phyloP scores from a whole-genome alignment of 169 alveolate genomes.

The Neospora caninum region DNA sequence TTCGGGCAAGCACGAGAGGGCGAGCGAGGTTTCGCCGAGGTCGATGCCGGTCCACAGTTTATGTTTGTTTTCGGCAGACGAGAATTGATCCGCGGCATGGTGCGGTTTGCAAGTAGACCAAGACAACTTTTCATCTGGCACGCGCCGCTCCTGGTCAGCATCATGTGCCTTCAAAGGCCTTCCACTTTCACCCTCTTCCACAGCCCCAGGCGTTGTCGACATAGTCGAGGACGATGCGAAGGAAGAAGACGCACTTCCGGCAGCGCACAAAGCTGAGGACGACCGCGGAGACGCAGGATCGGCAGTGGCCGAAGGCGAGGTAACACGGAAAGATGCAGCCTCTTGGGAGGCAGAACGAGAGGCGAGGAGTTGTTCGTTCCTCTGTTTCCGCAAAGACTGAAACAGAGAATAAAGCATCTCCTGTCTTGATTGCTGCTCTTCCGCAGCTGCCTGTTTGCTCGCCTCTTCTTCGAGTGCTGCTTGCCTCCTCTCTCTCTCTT shows the following conservation, averaged over 20 bases:
- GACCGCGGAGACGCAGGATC: background rate
- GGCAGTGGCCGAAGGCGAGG: too few relatives aligned
- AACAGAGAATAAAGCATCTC: background rate
- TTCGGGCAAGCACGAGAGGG: too few relatives aligned
- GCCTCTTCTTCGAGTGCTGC: background rate
- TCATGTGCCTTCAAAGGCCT: too few relatives aligned
- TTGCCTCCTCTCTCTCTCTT: background rate
- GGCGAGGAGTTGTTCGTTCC: background rate
- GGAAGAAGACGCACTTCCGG: background rate
- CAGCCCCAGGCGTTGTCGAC: background rate
- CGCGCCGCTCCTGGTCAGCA: too few relatives aligned
- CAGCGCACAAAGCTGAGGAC: background rate
- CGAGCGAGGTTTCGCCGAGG: too few relatives aligned
- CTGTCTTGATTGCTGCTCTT: background rate
- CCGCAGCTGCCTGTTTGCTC: background rate
- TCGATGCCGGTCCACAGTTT: too few relatives aligned
- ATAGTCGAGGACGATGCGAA: background rate
- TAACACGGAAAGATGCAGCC: too few relatives aligned
- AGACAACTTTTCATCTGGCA: too few relatives aligned
- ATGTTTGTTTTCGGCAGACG: too few relatives aligned
- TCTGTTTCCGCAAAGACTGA: background rate
- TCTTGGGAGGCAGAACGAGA: background rate
- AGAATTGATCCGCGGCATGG: too few relatives aligned
- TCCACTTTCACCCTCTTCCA: too few relatives aligned
- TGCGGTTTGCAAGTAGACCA: too few relatives aligned